Evolutionary conservation across 2,329 filamentous ascomycete genomes (phyloP), one percentile per base, ranked within the genome.

Genomic region (Elsinoe perseae): DNA sequence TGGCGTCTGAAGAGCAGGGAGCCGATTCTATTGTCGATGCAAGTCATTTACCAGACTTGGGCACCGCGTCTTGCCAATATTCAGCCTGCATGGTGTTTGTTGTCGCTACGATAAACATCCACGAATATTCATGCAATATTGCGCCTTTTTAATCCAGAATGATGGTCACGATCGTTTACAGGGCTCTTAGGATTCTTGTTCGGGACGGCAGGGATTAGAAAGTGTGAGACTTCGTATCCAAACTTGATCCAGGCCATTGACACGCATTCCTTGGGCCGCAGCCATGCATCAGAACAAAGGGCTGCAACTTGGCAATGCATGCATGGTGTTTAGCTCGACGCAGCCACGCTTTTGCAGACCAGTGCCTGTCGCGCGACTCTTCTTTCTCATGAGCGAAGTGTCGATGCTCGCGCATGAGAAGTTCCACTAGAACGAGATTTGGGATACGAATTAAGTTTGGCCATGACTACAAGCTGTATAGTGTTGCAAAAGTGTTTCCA

Each of bases 31-130:
- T 18, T 23, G 27, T 32, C 21, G 48, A 4, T 38, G 48, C 48
- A 52, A 21, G 48, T 52, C 28, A 52, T 52, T 52, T 52, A 52
- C 48, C 48, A 52, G n/a, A 36, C 48, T 52, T 52, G 48, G 48
- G 32, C 25, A 48, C 14, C 43, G 43, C 43, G 30, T 38, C 30
- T 32, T n/a, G 20, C 28, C 16, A 18, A 16, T 28, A 30, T n/a
- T 32, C 32, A 28, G 9, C 25, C n/a, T 25, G 30, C 16, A 14
- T 32, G 3, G n/a, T 52, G 32, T 52, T 38, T 52, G 32, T 52
- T 36, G 28, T 34, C 48, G 32, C 23, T 44, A 20, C 40, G n/a
- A 44, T 44, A 44, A 25, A 44, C 25, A 44, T 23, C 40, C 40
- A 44, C 40, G 32, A 36, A 36, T 36, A 21, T 20, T 16, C 20